Percentiles rank a stretch among this genome's conserved stretches.
Evolutionary conservation across 2,329 filamentous ascomycete species (phyloP).

Genomic region (Fusarium sp.): DNA sequence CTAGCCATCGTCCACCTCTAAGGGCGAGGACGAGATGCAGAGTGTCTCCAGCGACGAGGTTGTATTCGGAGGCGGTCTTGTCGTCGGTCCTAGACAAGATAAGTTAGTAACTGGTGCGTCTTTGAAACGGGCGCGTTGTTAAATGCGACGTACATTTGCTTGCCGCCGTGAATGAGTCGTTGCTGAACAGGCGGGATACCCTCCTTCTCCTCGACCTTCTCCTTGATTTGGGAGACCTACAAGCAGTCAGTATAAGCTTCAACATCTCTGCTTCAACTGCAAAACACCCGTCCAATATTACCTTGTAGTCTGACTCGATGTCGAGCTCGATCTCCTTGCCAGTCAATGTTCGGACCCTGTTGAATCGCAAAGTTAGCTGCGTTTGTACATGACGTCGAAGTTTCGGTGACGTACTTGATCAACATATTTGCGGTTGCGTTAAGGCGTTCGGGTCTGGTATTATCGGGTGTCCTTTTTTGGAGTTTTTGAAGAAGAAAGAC

Average conservation of each 20-base stretch:
- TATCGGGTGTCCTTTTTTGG: neutral
- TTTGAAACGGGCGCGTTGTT: neutral
- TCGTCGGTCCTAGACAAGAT: slow-evolving; percentile 80
- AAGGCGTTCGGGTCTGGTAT: neutral
- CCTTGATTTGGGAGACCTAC: slow-evolving; percentile 95
- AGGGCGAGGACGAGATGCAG: slow-evolving; percentile 95
- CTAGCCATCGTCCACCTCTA: slow-evolving; percentile 72
- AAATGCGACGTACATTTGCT: slow-evolving; percentile 81
- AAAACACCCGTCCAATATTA: slow-evolving; percentile 52
- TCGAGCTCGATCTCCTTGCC: slow-evolving; percentile 99
- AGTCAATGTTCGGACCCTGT: slow-evolving; percentile 94
- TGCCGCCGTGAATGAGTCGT: slow-evolving; percentile 93
- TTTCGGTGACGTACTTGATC: slow-evolving; percentile 60
- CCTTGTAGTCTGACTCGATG: slow-evolving; percentile 94
- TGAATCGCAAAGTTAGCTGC: slow-evolving; percentile 35
- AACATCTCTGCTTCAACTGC: neutral
- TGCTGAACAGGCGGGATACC: slow-evolving; percentile 98
- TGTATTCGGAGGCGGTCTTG: slow-evolving; percentile 91
- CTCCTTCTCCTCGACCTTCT: slow-evolving; percentile 98
- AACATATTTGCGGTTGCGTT: slow-evolving; percentile 49
- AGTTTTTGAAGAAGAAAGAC: neutral
- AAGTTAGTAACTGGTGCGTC: slow-evolving; percentile 3
- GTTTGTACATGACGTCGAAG: slow-evolving; percentile 14
- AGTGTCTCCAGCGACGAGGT: slow-evolving; percentile 90
- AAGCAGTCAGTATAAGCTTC: slow-evolving; percentile 19